These are phyloP conservation scores for Phyllosticta paracitricarpa DNA, from an alignment of 2,329 filamentous ascomycete genomes.

Conservation along the genomic window DNA sequence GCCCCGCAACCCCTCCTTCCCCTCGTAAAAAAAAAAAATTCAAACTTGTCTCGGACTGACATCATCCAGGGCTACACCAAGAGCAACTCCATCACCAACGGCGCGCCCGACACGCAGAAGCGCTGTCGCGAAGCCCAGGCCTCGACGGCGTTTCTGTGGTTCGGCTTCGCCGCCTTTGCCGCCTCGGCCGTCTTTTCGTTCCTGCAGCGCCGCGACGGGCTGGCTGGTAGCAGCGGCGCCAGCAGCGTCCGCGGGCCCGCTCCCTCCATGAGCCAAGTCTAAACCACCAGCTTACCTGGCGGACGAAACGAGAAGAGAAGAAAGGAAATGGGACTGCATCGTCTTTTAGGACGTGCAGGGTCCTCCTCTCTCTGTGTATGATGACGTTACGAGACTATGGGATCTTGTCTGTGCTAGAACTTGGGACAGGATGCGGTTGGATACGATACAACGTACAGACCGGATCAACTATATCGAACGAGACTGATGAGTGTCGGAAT, in stretches of 20 bases:
- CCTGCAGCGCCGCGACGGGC: constrained; percentile 24
- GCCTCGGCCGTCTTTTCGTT: constrained; percentile 46
- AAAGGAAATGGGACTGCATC: neutral
- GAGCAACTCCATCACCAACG: constrained; percentile 52
- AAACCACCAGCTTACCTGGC: constrained; percentile 15
- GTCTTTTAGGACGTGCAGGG: neutral
- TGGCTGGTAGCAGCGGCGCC: constrained; percentile 35
- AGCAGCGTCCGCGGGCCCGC: constrained; percentile 37
- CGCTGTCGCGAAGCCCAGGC: constrained; percentile 69
- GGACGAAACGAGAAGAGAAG: neutral
- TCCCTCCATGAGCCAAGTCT: constrained; percentile 47
- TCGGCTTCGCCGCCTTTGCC: constrained; percentile 56
- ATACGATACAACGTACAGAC: neutral
- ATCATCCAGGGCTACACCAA: constrained; percentile 29
- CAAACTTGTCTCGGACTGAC: neutral
- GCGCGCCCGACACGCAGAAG: constrained; percentile 48
- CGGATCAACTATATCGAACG: too few relatives aligned
- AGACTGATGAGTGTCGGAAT: too few relatives aligned
- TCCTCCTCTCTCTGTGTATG: neutral
- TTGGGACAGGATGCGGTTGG: neutral
- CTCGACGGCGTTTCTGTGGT: constrained; percentile 67
- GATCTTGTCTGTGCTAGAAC: neutral
- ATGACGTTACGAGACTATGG: neutral
- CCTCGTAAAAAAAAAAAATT: neutral
- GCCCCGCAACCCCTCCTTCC: neutral